Conservation (phyloP, 768 basidiomycete genomes). For the Obba rivulosa region DNA sequence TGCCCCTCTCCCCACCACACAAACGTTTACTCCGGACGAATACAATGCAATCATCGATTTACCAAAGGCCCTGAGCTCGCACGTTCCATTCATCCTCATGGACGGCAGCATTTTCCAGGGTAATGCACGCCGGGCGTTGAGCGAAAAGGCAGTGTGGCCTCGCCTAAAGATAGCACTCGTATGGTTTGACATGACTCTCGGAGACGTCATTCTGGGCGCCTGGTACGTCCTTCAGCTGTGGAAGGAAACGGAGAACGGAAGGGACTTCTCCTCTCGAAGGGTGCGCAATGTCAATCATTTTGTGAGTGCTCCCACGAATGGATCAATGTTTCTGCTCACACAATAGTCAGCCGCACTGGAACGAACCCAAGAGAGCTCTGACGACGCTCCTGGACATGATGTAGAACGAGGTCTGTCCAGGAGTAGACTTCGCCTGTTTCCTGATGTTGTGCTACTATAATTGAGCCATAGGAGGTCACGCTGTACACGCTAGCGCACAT, state of each 20-base stretch:
- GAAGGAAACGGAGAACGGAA: background rate
- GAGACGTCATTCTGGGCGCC: background rate
- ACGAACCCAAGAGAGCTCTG: too few species aligned
- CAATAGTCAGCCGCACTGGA: too few species aligned
- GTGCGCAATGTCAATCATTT: slow-evolving; percentile 1
- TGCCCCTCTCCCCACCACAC: background rate
- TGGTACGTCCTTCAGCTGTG: background rate
- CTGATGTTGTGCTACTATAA: too few species aligned
- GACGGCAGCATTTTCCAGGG: background rate
- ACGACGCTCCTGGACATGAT: too few species aligned
- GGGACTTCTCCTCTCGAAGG: background rate
- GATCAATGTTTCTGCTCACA: background rate
- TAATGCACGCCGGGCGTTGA: background rate
- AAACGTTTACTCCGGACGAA: background rate
- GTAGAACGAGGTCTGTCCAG: too few species aligned
- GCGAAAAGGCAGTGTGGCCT: background rate
- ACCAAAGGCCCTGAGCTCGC: background rate
- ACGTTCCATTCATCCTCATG: background rate
- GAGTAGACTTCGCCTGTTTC: too few species aligned
- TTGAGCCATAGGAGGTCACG: too few species aligned
- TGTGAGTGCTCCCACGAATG: background rate
- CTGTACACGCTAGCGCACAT: too few species aligned
- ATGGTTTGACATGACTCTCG: slow-evolving; percentile 1
- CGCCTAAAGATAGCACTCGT: background rate
- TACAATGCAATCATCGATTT: background rate